phyloP scores from a whole-genome alignment of 164 flowering plant species.

The Tinospora cordifolia region DNA sequence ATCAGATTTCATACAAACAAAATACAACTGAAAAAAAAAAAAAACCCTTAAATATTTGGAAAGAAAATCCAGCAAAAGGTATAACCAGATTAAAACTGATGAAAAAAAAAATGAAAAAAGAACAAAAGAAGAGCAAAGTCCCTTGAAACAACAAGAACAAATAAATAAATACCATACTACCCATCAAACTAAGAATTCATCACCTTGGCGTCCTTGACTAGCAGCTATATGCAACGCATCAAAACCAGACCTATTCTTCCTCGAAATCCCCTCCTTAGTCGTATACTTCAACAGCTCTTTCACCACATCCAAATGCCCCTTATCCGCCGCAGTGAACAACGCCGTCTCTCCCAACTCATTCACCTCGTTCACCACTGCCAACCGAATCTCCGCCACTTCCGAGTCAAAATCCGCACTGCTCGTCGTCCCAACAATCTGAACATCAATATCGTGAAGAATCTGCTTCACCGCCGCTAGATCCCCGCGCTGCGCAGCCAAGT shows the following conservation, averaged over 20 bases:
- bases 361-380: constrained; percentile 43
- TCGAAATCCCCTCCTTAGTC: constrained; percentile 30
- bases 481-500: constrained; percentile 67
- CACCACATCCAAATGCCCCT: constrained; percentile 38
- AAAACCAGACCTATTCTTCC: constrained; percentile 54
- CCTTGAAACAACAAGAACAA: not conserved
- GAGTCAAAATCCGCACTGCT: constrained; percentile 64
- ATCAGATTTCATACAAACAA: not conserved
- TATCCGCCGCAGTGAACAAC: constrained; percentile 40
- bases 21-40: too few species aligned
- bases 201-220: constrained; percentile 59
- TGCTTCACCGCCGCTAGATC: constrained; percentile 51
- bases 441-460: constrained; percentile 56
- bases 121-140: not conserved
- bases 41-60: too few species aligned
- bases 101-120: too few species aligned
- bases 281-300: constrained; percentile 38
- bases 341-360: constrained; percentile 50
- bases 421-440: constrained; percentile 49
- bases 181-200: not conserved
- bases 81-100: too few species aligned
- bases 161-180: not conserved
- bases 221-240: constrained; percentile 71
- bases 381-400: constrained; percentile 58
- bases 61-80: too few species aligned